These are phyloP conservation scores for Eutrema salsugineum DNA, from an alignment of 441 rosid species.

Conservation along the genomic window DNA sequence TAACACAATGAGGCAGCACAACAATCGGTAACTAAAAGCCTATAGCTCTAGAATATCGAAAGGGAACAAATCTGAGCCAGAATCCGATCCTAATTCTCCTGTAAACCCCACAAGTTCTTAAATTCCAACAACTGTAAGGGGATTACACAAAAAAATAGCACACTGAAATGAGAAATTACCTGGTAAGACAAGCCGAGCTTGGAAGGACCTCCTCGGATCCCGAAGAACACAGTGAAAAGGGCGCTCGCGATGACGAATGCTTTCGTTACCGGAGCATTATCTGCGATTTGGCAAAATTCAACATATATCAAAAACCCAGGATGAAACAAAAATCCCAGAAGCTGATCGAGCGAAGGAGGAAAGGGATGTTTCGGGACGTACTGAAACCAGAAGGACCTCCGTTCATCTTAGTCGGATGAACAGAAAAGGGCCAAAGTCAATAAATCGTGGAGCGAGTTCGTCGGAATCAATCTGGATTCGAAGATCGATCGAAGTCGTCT, in stretches of 20 bases:
- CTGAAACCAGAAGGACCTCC: slow-evolving; percentile 98
- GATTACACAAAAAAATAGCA: not conserved
- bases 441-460: not conserved
- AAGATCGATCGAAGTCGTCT: slow-evolving; percentile 17
- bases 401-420: slow-evolving; percentile 58
- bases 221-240: slow-evolving; percentile 65
- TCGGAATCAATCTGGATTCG: slow-evolving; percentile 13
- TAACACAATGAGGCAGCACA: not conserved
- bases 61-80: not conserved
- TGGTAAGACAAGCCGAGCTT: slow-evolving; percentile 73
- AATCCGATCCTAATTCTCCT: not conserved
- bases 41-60: not conserved
- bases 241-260: slow-evolving; percentile 53
- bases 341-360: not conserved
- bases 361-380: slow-evolving; percentile 30
- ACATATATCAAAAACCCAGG: not conserved
- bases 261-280: slow-evolving; percentile 83
- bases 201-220: slow-evolving; percentile 66
- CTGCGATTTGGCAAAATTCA: slow-evolving; percentile 31
- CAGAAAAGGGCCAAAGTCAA: not conserved
- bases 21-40: not conserved
- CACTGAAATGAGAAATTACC: slow-evolving; percentile 32
- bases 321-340: not conserved
- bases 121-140: not conserved
- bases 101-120: not conserved